Base-by-base conservation (phyloP, 805 yeast genomes). In the Yarrowia sp. region DNA sequence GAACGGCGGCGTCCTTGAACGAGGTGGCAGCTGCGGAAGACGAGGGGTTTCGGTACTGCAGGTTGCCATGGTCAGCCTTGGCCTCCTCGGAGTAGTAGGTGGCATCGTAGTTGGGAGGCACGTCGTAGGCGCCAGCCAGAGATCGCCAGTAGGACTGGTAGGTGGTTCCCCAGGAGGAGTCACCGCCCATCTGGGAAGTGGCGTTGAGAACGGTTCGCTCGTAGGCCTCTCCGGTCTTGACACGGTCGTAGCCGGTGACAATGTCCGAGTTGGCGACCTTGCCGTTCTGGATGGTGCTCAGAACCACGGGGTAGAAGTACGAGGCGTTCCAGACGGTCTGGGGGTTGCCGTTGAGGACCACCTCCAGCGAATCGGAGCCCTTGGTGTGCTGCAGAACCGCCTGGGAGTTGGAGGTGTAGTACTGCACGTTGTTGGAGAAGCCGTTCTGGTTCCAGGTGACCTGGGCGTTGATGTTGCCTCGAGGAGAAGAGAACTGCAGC, bases 1-100 rank as follows among this genome's bases (percentile, higher is more conserved):
- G 39, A 4, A n/a, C 14, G 33, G 13, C 20, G 10, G 9, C 30
- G 19, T 58, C 50, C 40, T 43, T 40, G 40, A 43, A 58, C 9
- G 64, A 42, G 39, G 64, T 42, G 3, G 50, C 33, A 0, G 64
- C 43, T 24, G 17, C 50, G 12, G 64, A 58, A 10, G 49, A 58
- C 8, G 24, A 10, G n/a, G 64, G 64, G 17, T 12, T 43, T 43
- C 40, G 64, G 40, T 17, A 58, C 49, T 42, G 49, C 64, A 58
- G 33, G 46, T 58, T 43, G 9, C 64, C 64, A 10, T 58, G 33
- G 39, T 43, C 40, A 9, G 50, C 39, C 30, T 43, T 24, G 33
- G 64, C 64, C n/a, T 43, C 64, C 39, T 58, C 64, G 33, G 64
- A 42, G 64, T 15, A 58, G 46, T 39, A 58, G 19, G 44, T 58